A percentile compares a stretch with the other conserved stretches of the same genome.
Evolutionary conservation across 257 asterid genomes (phyloP).

Genomic region (Plantago elongata): DNA sequence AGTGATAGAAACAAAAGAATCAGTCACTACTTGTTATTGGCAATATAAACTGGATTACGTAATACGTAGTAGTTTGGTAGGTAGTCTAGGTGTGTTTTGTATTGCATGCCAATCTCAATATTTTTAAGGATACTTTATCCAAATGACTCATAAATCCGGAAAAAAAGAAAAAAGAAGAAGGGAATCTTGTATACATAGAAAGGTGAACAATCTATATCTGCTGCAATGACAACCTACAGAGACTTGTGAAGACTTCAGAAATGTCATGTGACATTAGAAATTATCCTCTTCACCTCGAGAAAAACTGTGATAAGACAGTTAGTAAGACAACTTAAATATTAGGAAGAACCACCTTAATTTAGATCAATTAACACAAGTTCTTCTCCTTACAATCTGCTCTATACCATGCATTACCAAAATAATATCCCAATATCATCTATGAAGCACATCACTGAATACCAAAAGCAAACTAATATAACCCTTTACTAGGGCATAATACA

Average conservation of each 20-base stretch:
- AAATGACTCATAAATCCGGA: conserved; percentile 3
- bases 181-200: too few species aligned
- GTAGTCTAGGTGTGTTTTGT: not conserved
- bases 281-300: not conserved
- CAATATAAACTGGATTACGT: not conserved
- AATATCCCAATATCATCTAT: not conserved
- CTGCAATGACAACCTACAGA: not conserved
- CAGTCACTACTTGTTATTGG: not conserved
- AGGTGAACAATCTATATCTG: not conserved
- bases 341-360: too few species aligned
- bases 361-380: too few species aligned
- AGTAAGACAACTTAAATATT: too few species aligned
- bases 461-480: not conserved
- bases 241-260: not conserved
- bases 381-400: not conserved
- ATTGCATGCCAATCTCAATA: not conserved
- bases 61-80: not conserved
- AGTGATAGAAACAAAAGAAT: conserved; percentile 9
- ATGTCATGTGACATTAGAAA: not conserved
- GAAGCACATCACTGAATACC: not conserved
- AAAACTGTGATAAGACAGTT: too few species aligned
- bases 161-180: too few species aligned
- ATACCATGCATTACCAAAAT: not conserved
- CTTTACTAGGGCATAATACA: not conserved
- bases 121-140: not conserved